Conservation (phyloP, 148 eudicot genomes). For the Silene latifolia region DNA sequence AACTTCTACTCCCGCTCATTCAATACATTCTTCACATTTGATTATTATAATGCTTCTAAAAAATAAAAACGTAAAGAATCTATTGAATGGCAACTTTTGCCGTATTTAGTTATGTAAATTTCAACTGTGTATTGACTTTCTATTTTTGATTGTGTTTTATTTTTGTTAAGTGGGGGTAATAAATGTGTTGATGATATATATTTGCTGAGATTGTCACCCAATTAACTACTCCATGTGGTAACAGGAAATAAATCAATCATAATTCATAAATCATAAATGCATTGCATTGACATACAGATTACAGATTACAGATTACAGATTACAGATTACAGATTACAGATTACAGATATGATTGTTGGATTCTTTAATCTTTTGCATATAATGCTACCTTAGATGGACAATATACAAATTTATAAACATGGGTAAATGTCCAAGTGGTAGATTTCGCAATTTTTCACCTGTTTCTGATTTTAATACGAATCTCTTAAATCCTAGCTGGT, state of each 20-base stretch:
- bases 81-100: too few species aligned
- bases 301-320: too few species aligned
- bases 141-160: neutral
- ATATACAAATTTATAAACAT: neutral
- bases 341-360: conserved; percentile 2
- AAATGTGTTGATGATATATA: too few species aligned
- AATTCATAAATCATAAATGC: neutral
- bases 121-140: neutral
- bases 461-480: neutral
- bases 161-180: neutral
- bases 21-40: neutral
- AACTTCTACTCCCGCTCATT: neutral
- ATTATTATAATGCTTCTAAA: too few species aligned
- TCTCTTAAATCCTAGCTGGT: too few species aligned
- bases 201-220: too few species aligned
- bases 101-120: neutral
- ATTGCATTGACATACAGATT: conserved; percentile 11
- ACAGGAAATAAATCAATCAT: neutral
- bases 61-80: too few species aligned
- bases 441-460: too few species aligned
- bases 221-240: too few species aligned
- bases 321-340: too few species aligned
- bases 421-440: neutral
- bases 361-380: neutral
- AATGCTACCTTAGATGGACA: neutral